Base-by-base conservation (phyloP, 2,329 filamentous ascomycete genomes). In the Chaetomiaceae sp. region DNA sequence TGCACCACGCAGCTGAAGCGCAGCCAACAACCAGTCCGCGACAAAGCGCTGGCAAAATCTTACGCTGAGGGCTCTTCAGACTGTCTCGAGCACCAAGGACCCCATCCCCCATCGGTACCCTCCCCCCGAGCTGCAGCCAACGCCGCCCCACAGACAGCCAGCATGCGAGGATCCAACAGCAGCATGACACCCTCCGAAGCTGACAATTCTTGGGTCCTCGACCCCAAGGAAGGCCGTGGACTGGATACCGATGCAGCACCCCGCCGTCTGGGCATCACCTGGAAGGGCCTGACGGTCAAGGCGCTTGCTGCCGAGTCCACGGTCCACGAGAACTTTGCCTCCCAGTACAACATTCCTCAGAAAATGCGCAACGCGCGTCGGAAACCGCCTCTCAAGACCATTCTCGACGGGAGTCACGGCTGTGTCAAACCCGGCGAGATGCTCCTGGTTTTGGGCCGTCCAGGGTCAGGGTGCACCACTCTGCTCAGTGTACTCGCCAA, bases 401-500 rank as follows among this genome's bases (percentile, higher is more conserved):
- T 89, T 40, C 67, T 89, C 19, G 76, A 85, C 47, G 74, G 79
- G 58, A 80, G 77, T 51, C 78, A 83, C 62, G 85, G 85, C 10
- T 86, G 82, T 57, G 80, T 89, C 44, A 83, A 83, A 63, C 84
- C 85, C 0, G 86, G 84, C 17, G 83, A 87, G 66, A 86, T 87
- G 85, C 67, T 87, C 1, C 69, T 87, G 0, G 83, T 88, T 0
- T 71, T 88, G 0, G 85, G 85, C 3, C 74, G 83, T 1, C 85
- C 85, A 0, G 85, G 84, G 0, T 75, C 82, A 3, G 85, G 85
- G 30, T 89, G 86, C 63, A 87, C 85, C 0, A 86, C 85, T 0
- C 72, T 89, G 14, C 71, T 90, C 40, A 89, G 86, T 60, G 73
- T 86, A 59, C 72, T 89, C 5, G 74, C 83, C 44, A 89, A 89